Conservation (phyloP, 1,284 basidiomycete genomes). For the Porodaedalea pini region DNA sequence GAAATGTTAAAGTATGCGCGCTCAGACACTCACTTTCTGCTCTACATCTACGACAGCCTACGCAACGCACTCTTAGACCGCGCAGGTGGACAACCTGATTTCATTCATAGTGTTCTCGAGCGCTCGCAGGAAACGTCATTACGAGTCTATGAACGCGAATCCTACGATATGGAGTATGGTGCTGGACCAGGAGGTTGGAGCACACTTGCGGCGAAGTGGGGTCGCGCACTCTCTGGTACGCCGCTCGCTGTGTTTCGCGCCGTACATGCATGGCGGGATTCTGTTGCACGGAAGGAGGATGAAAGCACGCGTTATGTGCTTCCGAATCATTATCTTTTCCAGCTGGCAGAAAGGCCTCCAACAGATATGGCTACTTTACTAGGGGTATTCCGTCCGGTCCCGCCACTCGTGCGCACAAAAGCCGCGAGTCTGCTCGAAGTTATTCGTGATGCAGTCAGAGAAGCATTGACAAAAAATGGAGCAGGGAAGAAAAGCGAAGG, state of each 20-base stretch:
- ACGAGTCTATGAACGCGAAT: slow-evolving; percentile 61
- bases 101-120: slow-evolving; percentile 56
- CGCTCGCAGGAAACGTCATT: slow-evolving; percentile 74
- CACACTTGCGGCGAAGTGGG: slow-evolving; percentile 73
- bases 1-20: slow-evolving; percentile 93
- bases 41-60: slow-evolving; percentile 92
- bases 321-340: slow-evolving; percentile 68
- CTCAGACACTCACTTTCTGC: slow-evolving; percentile 92
- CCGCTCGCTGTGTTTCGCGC: slow-evolving; percentile 65
- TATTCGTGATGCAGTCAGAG: slow-evolving; percentile 50
- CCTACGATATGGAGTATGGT: slow-evolving; percentile 67
- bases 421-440: slow-evolving; percentile 60
- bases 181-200: slow-evolving; percentile 73
- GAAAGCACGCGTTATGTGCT: slow-evolving; percentile 80
- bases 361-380: slow-evolving; percentile 56
- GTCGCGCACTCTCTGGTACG: slow-evolving; percentile 47
- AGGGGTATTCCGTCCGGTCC: slow-evolving; percentile 51
- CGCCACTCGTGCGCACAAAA: slow-evolving; percentile 56
- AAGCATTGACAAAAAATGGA: slow-evolving; percentile 26
- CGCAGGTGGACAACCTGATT: slow-evolving; percentile 33
- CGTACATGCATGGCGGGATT: slow-evolving; percentile 86
- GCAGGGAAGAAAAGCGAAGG: slow-evolving; percentile 11
- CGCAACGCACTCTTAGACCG: slow-evolving; percentile 80
- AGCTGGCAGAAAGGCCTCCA: slow-evolving; percentile 64
- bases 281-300: slow-evolving; percentile 78